Evolutionary conservation across 2,329 filamentous ascomycete genomes (phyloP), one percentile per base, ranked within the genome.

Genomic region (Rosellinia necatrix): DNA sequence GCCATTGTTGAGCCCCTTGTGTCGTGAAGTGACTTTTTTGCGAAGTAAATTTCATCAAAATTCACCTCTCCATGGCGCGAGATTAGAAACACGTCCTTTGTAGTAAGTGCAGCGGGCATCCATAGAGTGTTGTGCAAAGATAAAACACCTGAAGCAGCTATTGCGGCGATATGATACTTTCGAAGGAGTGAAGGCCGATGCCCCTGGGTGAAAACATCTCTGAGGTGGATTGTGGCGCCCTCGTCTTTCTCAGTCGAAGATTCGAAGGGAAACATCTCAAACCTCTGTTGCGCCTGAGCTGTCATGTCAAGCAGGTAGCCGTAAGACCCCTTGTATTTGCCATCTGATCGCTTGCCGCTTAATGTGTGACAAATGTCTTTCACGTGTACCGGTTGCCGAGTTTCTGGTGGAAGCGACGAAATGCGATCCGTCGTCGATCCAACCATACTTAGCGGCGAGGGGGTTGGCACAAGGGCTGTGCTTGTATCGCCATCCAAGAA

Each of bases 111-210:
- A 4, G 43, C 30, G 2, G 64, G 54, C 3, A 68, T 58, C 65
- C 68, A 69, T 2, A 52, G 49, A 0, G 64, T 68, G 5, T 61
- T 53, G 27, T 66, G 46, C 10, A 69, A 56, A 15, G 67, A 62
- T 4, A 67, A 47, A 10, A 70, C 49, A 53, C 64, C 64, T 0
- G 63, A 63, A 5, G 66, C 59, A 1, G 65, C 49, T 2, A 50
- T 51, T 5, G 49, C 48, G 1, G 63, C 57, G 13, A 70, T 60
- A 2, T 58, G 51, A 1, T 68, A 32, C 17, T 53, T 61, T 37
- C 60, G 58, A 48, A 49, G 41, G 10, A 59, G 47, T 9, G 50
- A 53, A 22, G 47, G 58, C 10, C 51, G 47, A 44, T 42, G 9
- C 25, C 3, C 25, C 30, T 56, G 41, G 10, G 54, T 48, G 37